Conservation (phyloP, 1,284 basidiomycete species). For the Paramarasmius palmivorus region DNA sequence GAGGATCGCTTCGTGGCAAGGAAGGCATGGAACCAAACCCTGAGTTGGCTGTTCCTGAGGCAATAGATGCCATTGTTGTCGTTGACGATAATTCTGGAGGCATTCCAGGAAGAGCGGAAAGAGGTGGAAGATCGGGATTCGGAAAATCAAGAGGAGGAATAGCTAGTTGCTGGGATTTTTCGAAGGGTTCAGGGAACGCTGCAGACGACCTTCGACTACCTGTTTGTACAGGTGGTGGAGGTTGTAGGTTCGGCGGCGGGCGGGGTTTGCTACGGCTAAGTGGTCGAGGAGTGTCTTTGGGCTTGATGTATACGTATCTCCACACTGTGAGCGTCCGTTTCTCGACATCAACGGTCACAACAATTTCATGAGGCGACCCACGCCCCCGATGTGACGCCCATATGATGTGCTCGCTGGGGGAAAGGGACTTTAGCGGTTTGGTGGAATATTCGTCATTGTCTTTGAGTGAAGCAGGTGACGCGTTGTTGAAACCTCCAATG, state of each 20-base stretch:
- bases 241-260: slow-evolving; percentile 20
- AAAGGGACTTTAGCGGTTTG: slow-evolving; percentile 49
- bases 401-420: slow-evolving; percentile 62
- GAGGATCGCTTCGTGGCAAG: slow-evolving; percentile 24
- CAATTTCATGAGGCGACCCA: slow-evolving; percentile 45
- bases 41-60: slow-evolving; percentile 31
- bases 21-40: slow-evolving; percentile 1
- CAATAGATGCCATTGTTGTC: slow-evolving; percentile 53
- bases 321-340: slow-evolving; percentile 59
- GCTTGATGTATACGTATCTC: slow-evolving; percentile 69
- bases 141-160: slow-evolving; percentile 33
- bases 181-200: slow-evolving; percentile 26
- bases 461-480: slow-evolving; percentile 40
- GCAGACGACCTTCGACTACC: slow-evolving; percentile 34
- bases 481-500: slow-evolving; percentile 41
- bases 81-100: slow-evolving; percentile 45
- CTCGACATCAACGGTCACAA: slow-evolving; percentile 58
- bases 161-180: slow-evolving; percentile 28
- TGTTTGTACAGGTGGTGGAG: slow-evolving; percentile 2
- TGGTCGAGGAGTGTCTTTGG: slow-evolving; percentile 47
- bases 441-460: slow-evolving; percentile 56
- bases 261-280: slow-evolving; percentile 16
- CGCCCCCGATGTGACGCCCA: slow-evolving; percentile 54
- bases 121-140: slow-evolving; percentile 33
- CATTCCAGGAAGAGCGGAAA: slow-evolving; percentile 44